phyloP scores from a whole-genome alignment of 192 early-diverging fungal species.

The Jimgerdemannia flammicorona region DNA sequence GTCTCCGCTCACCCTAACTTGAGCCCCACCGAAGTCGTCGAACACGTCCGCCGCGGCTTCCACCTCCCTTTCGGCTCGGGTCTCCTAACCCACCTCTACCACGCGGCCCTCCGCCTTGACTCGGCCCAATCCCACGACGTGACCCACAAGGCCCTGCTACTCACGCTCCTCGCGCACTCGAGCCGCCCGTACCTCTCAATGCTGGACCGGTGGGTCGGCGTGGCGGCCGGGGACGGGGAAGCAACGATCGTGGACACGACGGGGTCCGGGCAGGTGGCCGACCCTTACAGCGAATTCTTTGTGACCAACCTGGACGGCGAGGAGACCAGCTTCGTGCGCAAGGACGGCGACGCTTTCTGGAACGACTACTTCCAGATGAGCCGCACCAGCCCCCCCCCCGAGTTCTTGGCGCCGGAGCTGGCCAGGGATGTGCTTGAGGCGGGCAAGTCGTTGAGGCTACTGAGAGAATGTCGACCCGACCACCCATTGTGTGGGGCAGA shows the following conservation, averaged over 20 bases:
- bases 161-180: conserved; percentile 25
- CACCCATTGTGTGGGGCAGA: conserved; percentile 26
- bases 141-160: conserved; percentile 19
- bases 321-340: conserved; percentile 10
- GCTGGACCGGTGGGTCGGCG: conserved; percentile 36
- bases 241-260: not conserved
- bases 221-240: not conserved
- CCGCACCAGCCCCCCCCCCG: conserved; percentile 4
- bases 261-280: not conserved
- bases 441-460: conserved; percentile 37
- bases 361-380: conserved; percentile 11
- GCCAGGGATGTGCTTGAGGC: conserved; percentile 30
- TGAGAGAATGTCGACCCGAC: conserved; percentile 23
- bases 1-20: not conserved
- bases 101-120: conserved; percentile 17
- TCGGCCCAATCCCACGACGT: conserved; percentile 16
- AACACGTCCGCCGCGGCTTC: conserved; percentile 12
- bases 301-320: conserved; percentile 19
- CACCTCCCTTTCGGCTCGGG: conserved; percentile 33
- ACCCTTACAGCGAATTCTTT: conserved; percentile 40
- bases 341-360: not conserved
- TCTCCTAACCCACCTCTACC: conserved; percentile 26
- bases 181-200: conserved; percentile 37
- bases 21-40: not conserved
- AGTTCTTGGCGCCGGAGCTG: conserved; percentile 22